phyloP scores from a whole-genome alignment of 1,139 yeast species.

The Nakaseomyces bracarensis region DNA sequence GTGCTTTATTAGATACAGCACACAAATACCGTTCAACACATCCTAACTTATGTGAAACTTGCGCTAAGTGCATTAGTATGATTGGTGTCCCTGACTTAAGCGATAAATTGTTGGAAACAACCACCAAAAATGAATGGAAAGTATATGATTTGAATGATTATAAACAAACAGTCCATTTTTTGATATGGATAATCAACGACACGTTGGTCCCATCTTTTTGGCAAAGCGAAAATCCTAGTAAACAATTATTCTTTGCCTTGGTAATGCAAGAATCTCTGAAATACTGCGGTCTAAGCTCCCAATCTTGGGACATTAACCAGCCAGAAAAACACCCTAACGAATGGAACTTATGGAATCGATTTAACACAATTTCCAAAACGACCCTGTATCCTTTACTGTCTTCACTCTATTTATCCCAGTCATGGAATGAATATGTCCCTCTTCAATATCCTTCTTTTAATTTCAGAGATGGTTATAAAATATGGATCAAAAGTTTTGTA shows the following conservation, averaged over 20 bases:
- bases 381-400: constrained; percentile 68
- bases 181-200: constrained; percentile 57
- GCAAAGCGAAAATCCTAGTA: constrained; percentile 82
- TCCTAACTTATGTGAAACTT: constrained; percentile 44
- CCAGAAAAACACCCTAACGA: constrained; percentile 32
- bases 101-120: constrained; percentile 44
- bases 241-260: constrained; percentile 76
- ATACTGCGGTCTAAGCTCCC: constrained; percentile 47
- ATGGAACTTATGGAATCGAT: constrained; percentile 47
- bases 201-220: constrained; percentile 73
- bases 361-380: constrained; percentile 61
- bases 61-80: constrained; percentile 64
- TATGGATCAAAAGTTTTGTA: constrained; percentile 68
- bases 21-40: constrained; percentile 47
- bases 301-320: constrained; percentile 32
- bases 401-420: constrained; percentile 57
- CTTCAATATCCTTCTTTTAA: constrained; percentile 45
- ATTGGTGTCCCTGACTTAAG: constrained; percentile 75
- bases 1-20: constrained; percentile 52
- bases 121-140: constrained; percentile 41
- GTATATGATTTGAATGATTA: constrained; percentile 54
- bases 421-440: constrained; percentile 37
- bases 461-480: constrained; percentile 37
- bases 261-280: constrained; percentile 82
- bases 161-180: constrained; percentile 56